Conservation (phyloP, 495 filamentous ascomycete genomes). For the Lichina pygmaea region DNA sequence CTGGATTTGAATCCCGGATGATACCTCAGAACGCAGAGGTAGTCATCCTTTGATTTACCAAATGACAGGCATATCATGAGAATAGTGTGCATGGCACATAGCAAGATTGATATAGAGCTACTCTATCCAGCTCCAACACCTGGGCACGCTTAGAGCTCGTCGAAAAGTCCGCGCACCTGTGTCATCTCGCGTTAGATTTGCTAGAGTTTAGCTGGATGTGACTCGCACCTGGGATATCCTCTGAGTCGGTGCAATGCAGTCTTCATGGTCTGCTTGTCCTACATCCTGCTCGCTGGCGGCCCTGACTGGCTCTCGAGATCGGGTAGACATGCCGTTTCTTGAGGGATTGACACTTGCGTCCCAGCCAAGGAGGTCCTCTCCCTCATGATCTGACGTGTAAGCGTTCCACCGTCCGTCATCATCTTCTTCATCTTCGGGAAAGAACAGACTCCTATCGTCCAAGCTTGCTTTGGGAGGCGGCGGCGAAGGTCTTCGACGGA, state of each 20-base stretch:
- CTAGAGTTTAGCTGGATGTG: not conserved
- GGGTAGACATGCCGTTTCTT: constrained; percentile 1
- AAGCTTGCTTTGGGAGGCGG: constrained; percentile 32
- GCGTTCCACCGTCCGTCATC: constrained; percentile 55
- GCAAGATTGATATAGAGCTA: too few relatives aligned
- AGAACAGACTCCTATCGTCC: constrained; percentile 49
- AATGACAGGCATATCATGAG: too few relatives aligned
- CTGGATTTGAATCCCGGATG: too few relatives aligned
- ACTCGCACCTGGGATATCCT: constrained; percentile 26
- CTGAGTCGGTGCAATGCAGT: constrained; percentile 36
- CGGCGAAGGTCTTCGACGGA: constrained; percentile 12
- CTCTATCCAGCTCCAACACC: too few relatives aligned
- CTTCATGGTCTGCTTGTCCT: constrained; percentile 9
- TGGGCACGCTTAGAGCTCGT: not conserved
- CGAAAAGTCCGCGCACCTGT: not conserved
- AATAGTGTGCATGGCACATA: too few relatives aligned
- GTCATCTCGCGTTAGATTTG: not conserved
- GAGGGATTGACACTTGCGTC: constrained; percentile 32
- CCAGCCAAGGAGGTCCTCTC: constrained; percentile 50
- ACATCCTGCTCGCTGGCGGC: constrained; percentile 10
- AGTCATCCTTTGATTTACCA: too few relatives aligned
- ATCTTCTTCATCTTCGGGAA: constrained; percentile 46
- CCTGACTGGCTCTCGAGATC: constrained; percentile 1
- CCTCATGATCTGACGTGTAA: constrained; percentile 38
- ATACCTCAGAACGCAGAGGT: too few relatives aligned